phyloP scores from a whole-genome alignment of 495 filamentous ascomycete genomes.

The Aspergillus baeticus region DNA sequence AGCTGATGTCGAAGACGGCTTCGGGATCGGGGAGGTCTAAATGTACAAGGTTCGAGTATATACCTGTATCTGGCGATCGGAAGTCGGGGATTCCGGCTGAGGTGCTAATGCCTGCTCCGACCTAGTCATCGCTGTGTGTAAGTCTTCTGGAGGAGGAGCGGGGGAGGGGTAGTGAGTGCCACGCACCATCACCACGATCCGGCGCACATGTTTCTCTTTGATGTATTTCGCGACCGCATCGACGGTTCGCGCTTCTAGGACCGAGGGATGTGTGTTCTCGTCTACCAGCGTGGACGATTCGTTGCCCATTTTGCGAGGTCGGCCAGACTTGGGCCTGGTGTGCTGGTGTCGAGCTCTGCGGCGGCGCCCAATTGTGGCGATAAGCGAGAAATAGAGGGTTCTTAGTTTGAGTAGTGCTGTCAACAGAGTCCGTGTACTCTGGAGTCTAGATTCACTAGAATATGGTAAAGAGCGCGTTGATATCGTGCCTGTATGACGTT shows the following conservation, averaged over 20 bases:
- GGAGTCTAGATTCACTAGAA: background rate
- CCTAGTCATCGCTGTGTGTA: conserved; percentile 24
- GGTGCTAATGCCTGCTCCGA: conserved; percentile 62
- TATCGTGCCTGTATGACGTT: conserved; percentile 16
- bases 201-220: conserved; percentile 59
- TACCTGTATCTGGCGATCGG: conserved; percentile 76
- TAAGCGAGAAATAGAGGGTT: background rate
- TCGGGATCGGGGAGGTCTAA: conserved; percentile 82
- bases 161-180: background rate
- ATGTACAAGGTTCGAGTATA: conserved; percentile 85
- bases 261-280: conserved; percentile 61
- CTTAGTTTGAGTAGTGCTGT: no score
- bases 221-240: conserved; percentile 75
- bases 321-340: conserved; percentile 19
- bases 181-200: conserved; percentile 75
- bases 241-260: conserved; percentile 64
- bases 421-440: no score
- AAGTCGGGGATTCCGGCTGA: conserved; percentile 91
- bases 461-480: background rate
- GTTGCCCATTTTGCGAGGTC: conserved; percentile 61
- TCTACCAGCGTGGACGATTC: conserved; percentile 63
- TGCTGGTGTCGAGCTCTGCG: conserved; percentile 29
- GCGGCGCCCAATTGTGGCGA: conserved; percentile 35
- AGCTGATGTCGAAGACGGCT: conserved; percentile 77
- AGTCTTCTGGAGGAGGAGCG: background rate